Conservation (phyloP, 345 rosid species). For the Camelina neglecta region DNA sequence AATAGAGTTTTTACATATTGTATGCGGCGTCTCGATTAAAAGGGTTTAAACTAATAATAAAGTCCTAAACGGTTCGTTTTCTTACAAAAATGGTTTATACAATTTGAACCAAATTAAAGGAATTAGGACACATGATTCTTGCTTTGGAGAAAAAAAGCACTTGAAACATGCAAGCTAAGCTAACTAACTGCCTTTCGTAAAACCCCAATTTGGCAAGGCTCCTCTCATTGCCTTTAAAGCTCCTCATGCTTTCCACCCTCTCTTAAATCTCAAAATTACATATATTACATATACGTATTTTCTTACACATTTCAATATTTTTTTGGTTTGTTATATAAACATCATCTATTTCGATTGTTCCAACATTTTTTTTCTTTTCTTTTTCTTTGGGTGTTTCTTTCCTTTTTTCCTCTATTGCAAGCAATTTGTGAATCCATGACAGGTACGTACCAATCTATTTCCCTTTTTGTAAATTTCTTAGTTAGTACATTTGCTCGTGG, state of each 20-base stretch:
- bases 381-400: conserved; percentile 15
- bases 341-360: conserved; percentile 20
- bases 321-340: conserved; percentile 31
- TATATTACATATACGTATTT: not conserved
- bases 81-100: too few relatives aligned
- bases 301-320: conserved; percentile 12
- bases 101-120: not conserved
- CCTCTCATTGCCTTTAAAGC: conserved; percentile 37
- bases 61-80: too few relatives aligned
- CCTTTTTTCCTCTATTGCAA: conserved; percentile 10
- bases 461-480: not conserved
- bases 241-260: conserved; percentile 44
- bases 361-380: conserved; percentile 30
- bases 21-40: conserved; percentile 38
- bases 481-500: too few relatives aligned
- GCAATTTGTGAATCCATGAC: conserved; percentile 34
- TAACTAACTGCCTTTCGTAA: conserved; percentile 38
- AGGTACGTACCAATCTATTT: conserved; percentile 43
- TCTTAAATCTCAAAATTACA: not conserved
- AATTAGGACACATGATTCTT: conserved; percentile 46
- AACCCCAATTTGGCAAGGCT: conserved; percentile 40
- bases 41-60: too few relatives aligned
- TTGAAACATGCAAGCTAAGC: conserved; percentile 45
- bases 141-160: conserved; percentile 30
- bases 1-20: not conserved